phyloP scores from a whole-genome alignment of 768 basidiomycete genomes.

The Cystobasidium onofrii region DNA sequence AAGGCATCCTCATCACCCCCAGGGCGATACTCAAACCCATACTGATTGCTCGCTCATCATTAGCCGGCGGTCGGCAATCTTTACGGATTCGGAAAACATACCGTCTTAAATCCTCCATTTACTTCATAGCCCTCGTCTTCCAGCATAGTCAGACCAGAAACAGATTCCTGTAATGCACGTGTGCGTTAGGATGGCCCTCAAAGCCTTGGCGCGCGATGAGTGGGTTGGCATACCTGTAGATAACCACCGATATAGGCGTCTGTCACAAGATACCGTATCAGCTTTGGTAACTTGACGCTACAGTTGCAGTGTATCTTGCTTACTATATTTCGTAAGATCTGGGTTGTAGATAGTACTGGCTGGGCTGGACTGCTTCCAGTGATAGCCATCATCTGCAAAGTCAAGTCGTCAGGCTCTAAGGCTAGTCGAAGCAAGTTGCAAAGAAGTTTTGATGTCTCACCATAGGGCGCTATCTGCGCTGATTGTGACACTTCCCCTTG shows the following conservation, averaged over 20 bases:
- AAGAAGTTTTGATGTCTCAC: slow-evolving; percentile 50
- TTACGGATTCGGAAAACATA: background rate
- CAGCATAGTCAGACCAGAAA: slow-evolving; percentile 58
- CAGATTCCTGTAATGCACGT: slow-evolving; percentile 61
- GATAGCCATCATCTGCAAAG: slow-evolving; percentile 50
- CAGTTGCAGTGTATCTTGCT: too few relatives aligned
- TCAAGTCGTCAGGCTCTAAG: slow-evolving; percentile 47
- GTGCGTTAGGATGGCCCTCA: background rate
- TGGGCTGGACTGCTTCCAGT: background rate
- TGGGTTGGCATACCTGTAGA: background rate
- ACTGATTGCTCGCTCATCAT: slow-evolving; percentile 42
- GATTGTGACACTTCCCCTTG: slow-evolving; percentile 68
- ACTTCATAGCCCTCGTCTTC: slow-evolving; percentile 56
- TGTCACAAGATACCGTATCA: background rate
- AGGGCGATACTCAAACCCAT: slow-evolving; percentile 61
- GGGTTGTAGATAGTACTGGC: background rate
- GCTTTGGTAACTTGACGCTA: too few relatives aligned
- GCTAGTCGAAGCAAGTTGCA: background rate
- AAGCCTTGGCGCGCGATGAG: too few relatives aligned
- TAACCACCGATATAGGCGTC: slow-evolving; percentile 49
- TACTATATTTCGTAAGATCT: background rate
- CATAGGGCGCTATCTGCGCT: slow-evolving; percentile 64
- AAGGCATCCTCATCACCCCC: slow-evolving; percentile 64
- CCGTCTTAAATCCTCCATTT: slow-evolving; percentile 49
- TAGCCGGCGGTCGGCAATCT: background rate